Percentiles rank a stretch among this genome's conserved stretches.
These are phyloP conservation scores for Hypsizygus marmoreus DNA, from an alignment of 768 basidiomycete species.

Conservation along the genomic window DNA sequence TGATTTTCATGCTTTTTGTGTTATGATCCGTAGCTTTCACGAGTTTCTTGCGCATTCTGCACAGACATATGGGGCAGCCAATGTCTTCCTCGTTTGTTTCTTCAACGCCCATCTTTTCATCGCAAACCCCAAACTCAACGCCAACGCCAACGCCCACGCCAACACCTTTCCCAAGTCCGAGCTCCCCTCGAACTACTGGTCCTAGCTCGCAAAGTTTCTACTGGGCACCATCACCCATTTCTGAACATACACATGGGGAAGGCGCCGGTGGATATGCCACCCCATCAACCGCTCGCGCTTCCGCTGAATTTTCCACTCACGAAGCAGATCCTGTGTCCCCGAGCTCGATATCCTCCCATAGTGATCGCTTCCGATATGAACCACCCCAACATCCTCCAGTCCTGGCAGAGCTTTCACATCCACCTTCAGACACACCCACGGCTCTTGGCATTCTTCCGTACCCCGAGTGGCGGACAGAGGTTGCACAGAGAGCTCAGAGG, in stretches of 20 bases:
- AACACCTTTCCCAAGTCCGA: constrained; percentile 29
- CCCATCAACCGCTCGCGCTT: background rate
- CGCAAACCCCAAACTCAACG: constrained; percentile 17
- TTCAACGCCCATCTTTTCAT: constrained; percentile 15
- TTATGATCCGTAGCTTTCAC: constrained; percentile 41
- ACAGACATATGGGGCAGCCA: constrained; percentile 39
- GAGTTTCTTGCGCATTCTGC: constrained; percentile 54
- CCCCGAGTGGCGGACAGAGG: constrained; percentile 64
- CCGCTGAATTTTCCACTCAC: no score
- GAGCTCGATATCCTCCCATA: constrained; percentile 9
- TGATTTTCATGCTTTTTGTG: constrained; percentile 3
- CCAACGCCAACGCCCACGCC: constrained; percentile 25
- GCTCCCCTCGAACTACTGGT: constrained; percentile 9
- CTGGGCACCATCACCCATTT: constrained; percentile 10
- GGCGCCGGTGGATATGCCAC: no score
- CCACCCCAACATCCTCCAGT: constrained; percentile 16
- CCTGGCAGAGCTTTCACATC: constrained; percentile 17
- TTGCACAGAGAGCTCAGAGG: constrained; percentile 51
- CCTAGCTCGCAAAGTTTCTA: background rate
- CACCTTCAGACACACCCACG: constrained; percentile 13
- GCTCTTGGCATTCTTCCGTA: constrained; percentile 50
- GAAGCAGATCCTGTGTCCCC: constrained; percentile 2
- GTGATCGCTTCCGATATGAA: constrained; percentile 9
- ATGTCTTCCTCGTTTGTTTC: constrained; percentile 45
- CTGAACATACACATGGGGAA: background rate